These are phyloP conservation scores for Gryganskiella cystojenkinii DNA, from an alignment of 192 early-diverging fungal genomes.

Conservation along the genomic window DNA sequence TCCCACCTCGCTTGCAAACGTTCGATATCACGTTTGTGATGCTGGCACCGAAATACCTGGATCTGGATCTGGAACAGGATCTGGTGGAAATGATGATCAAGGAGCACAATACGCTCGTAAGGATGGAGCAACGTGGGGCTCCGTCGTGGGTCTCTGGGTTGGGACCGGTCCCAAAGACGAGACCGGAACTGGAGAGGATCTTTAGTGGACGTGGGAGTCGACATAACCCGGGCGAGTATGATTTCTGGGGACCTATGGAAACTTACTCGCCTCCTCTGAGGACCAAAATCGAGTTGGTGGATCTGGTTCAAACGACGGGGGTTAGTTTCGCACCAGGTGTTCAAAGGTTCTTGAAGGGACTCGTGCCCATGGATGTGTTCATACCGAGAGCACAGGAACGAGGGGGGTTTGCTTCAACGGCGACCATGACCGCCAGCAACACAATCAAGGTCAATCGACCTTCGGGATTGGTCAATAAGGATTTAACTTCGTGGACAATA, in stretches of 20 bases:
- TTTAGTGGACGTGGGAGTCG: no score
- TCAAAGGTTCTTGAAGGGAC: constrained; percentile 9
- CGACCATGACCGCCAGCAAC: background rate
- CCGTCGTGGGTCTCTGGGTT: constrained; percentile 10
- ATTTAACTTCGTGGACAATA: constrained; percentile 7
- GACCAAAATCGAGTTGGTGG: constrained; percentile 5
- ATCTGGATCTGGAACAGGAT: constrained; percentile 3
- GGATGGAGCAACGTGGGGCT: constrained; percentile 10
- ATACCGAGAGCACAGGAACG: background rate
- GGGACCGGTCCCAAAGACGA: constrained; percentile 11
- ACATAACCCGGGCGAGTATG: background rate
- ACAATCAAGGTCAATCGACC: constrained; percentile 11
- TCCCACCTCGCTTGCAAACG: background rate
- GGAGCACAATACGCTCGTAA: constrained; percentile 23
- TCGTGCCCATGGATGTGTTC: no score
- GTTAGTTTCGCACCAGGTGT: constrained; percentile 15
- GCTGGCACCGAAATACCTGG: constrained; percentile 14
- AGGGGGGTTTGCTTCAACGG: background rate
- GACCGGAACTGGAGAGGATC: constrained; percentile 16
- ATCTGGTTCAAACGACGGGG: constrained; percentile 22
- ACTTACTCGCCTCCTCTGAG: constrained; percentile 13
- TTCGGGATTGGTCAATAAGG: background rate
- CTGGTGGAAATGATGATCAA: constrained; percentile 25
- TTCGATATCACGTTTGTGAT: constrained; percentile 13
- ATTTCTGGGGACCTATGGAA: constrained; percentile 28